Conservation (phyloP, 306 rosid species). For the Chamaecrista fasciculata region DNA sequence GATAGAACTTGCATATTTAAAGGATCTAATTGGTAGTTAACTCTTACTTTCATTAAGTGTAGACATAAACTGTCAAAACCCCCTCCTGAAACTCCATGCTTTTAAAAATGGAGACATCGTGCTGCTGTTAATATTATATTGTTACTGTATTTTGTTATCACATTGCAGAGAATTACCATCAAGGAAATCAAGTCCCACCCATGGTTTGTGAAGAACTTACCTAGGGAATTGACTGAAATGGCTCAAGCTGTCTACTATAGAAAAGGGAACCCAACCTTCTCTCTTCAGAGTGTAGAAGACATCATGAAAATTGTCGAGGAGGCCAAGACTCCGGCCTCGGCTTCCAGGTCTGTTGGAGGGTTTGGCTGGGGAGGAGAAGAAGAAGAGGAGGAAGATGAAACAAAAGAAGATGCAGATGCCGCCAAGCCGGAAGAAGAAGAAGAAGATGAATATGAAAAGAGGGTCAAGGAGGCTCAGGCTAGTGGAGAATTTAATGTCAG, state of each 20-base stretch:
- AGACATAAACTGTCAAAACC: not conserved
- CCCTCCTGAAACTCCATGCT: not conserved
- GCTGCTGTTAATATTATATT: not conserved
- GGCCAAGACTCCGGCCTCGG: slow-evolving; percentile 57
- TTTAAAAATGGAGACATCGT: not conserved
- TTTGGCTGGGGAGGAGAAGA: slow-evolving; percentile 79
- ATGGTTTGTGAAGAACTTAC: slow-evolving; percentile 82
- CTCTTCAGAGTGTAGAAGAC: slow-evolving; percentile 65
- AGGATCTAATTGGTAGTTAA: not conserved
- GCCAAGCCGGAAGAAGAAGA: slow-evolving; percentile 28
- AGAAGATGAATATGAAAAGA: slow-evolving; percentile 72
- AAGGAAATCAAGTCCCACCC: slow-evolving; percentile 81
- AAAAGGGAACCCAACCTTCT: slow-evolving; percentile 75
- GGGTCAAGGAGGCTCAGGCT: slow-evolving; percentile 72
- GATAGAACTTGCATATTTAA: not conserved
- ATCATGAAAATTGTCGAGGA: slow-evolving; percentile 77
- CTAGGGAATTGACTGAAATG: slow-evolving; percentile 76
- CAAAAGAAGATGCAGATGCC: slow-evolving; percentile 35
- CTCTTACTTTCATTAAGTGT: not conserved
- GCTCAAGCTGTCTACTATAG: slow-evolving; percentile 70
- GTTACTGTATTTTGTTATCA: slow-evolving; percentile 28
- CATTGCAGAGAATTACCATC: slow-evolving; percentile 65
- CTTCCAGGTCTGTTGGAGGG: slow-evolving; percentile 56
- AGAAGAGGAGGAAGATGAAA: slow-evolving; percentile 45
- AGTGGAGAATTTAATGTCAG: slow-evolving; percentile 60